Evolutionary conservation across 495 filamentous ascomycete genomes (phyloP).

Genomic region (Trichoderma asperelloides): DNA sequence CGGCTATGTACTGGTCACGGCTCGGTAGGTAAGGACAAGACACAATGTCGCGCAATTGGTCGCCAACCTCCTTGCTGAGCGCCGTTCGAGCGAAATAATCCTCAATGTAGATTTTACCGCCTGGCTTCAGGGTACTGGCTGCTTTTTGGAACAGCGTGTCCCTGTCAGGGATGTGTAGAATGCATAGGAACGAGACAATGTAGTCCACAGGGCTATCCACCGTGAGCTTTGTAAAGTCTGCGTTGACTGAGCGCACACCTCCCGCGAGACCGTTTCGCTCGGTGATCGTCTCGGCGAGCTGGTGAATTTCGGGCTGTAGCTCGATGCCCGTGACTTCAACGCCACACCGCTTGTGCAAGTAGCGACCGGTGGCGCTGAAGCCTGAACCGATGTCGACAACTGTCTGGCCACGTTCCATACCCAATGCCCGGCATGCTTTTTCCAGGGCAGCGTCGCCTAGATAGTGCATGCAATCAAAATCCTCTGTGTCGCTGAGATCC

Average conservation of each 20-base stretch:
- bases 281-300: slow-evolving; percentile 13
- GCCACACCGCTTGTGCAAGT: slow-evolving; percentile 9
- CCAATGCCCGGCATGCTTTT: neutral
- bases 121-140: slow-evolving; percentile 9
- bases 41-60: slow-evolving; percentile 9
- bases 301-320: slow-evolving; percentile 13
- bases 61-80: neutral
- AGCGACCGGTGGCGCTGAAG: slow-evolving; percentile 13
- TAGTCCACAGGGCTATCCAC: slow-evolving; percentile 6
- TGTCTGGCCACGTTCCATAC: slow-evolving; percentile 4
- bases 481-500: slow-evolving; percentile 11
- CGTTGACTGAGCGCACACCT: slow-evolving; percentile 11
- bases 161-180: slow-evolving; percentile 11
- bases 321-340: slow-evolving; percentile 12
- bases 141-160: slow-evolving; percentile 10
- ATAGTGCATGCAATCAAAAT: slow-evolving; percentile 15
- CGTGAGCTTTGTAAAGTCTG: slow-evolving; percentile 2
- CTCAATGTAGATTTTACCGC: slow-evolving; percentile 11
- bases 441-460: slow-evolving; percentile 11
- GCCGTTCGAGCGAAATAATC: slow-evolving; percentile 9
- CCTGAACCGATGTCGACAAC: slow-evolving; percentile 12
- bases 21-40: slow-evolving; percentile 11
- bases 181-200: slow-evolving; percentile 13
- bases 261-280: neutral
- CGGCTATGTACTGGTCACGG: slow-evolving; percentile 1